phyloP scores from a whole-genome alignment of 768 basidiomycete species.

The Pleurotus eryngii region DNA sequence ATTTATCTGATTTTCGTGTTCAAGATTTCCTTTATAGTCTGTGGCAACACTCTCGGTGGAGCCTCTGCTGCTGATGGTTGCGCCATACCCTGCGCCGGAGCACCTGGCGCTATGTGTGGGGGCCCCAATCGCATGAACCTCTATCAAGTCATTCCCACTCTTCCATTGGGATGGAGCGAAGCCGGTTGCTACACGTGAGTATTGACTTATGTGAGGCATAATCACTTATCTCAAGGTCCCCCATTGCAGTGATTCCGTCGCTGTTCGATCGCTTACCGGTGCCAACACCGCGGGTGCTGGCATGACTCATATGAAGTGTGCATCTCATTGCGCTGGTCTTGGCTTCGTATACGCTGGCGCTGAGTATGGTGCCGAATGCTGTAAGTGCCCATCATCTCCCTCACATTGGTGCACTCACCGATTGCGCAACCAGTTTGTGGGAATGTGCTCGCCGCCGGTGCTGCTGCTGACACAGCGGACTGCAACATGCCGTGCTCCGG shows the following conservation, averaged over 20 bases:
- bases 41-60: slow-evolving; percentile 29
- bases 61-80: slow-evolving; percentile 5
- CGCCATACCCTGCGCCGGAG: slow-evolving; percentile 15
- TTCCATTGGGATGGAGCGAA: slow-evolving; percentile 2
- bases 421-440: background rate
- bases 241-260: slow-evolving; percentile 9
- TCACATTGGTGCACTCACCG: background rate
- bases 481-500: slow-evolving; percentile 8
- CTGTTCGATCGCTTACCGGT: slow-evolving; percentile 5
- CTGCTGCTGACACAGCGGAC: background rate
- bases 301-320: slow-evolving; percentile 10
- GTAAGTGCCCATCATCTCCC: slow-evolving; percentile 7
- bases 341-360: slow-evolving; percentile 12
- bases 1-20: background rate
- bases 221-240: background rate
- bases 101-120: slow-evolving; percentile 10
- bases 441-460: background rate
- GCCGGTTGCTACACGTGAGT: slow-evolving; percentile 14
- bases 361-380: slow-evolving; percentile 11
- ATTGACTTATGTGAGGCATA: background rate
- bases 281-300: slow-evolving; percentile 8
- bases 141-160: slow-evolving; percentile 1
- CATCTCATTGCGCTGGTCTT: slow-evolving; percentile 7
- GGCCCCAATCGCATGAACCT: slow-evolving; percentile 4
- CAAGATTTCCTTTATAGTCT: slow-evolving; percentile 26